Percentiles rank a stretch among this genome's conserved stretches.
phyloP scores from a whole-genome alignment of 768 basidiomycete species.

The Podaxis sp. region DNA sequence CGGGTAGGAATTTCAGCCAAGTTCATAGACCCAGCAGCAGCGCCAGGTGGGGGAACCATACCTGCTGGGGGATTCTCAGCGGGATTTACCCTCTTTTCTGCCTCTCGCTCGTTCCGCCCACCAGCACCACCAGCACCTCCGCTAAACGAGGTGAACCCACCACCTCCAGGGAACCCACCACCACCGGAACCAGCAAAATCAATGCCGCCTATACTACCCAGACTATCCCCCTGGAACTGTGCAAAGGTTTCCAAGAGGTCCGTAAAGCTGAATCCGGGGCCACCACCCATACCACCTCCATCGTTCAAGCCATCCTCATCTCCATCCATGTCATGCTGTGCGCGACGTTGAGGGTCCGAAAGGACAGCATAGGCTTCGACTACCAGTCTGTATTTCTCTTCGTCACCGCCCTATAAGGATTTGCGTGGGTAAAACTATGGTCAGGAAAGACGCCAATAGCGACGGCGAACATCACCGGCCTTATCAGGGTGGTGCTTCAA shows the following conservation, averaged over 20 bases:
- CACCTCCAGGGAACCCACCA: too few species aligned
- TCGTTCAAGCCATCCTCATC: constrained; percentile 70
- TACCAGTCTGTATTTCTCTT: constrained; percentile 93
- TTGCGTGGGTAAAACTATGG: background rate
- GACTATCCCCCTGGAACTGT: constrained; percentile 53
- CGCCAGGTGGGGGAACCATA: too few species aligned
- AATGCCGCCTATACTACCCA: constrained; percentile 32
- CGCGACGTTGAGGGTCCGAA: constrained; percentile 69
- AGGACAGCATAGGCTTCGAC: constrained; percentile 81
- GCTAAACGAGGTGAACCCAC: background rate
- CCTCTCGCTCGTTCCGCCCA: too few species aligned
- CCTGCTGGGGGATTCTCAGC: too few species aligned
- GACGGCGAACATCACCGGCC: too few species aligned
- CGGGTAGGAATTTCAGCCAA: too few species aligned
- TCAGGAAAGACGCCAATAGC: constrained; percentile 10
- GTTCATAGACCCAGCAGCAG: too few species aligned
- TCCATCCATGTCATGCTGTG: constrained; percentile 80
- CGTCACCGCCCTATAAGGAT: constrained; percentile 75
- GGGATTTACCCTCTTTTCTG: too few species aligned
- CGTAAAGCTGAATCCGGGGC: constrained; percentile 36
- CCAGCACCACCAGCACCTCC: constrained; percentile 10
- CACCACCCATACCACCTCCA: constrained; percentile 42
- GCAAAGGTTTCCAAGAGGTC: constrained; percentile 67
- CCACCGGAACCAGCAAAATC: constrained; percentile 31
- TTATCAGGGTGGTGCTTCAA: constrained; percentile 87